A percentile compares a stretch with the other conserved stretches of the same genome.
Conservation (phyloP, 164 flowering plant genomes). For the Kalanchoe fedtschenkoi region DNA sequence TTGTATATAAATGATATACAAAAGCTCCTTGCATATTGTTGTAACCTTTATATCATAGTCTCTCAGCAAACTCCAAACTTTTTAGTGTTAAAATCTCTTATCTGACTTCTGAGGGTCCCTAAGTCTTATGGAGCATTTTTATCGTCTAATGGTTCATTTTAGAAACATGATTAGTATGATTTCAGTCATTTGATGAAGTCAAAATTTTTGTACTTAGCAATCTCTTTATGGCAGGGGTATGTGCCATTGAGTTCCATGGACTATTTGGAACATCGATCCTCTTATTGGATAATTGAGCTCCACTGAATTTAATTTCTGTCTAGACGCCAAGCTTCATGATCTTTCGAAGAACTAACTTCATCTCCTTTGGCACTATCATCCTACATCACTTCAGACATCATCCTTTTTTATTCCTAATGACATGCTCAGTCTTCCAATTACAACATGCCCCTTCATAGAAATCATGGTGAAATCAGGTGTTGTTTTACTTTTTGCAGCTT, state of each 20-base stretch:
- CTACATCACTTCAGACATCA: constrained; percentile 5
- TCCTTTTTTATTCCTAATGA: constrained; percentile 4
- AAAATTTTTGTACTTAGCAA: not conserved
- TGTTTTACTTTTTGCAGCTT: not conserved
- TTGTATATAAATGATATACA: too few relatives aligned
- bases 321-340: constrained; percentile 4
- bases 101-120: too few relatives aligned
- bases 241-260: constrained; percentile 1
- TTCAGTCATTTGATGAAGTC: not conserved
- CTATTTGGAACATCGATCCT: constrained; percentile 1
- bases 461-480: constrained; percentile 4
- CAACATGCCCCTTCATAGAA: constrained; percentile 4
- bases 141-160: not conserved
- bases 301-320: constrained; percentile 3
- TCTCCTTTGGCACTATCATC: constrained; percentile 3
- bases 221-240: constrained; percentile 5
- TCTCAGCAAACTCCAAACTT: too few relatives aligned
- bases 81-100: too few relatives aligned
- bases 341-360: not conserved
- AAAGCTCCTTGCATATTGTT: too few relatives aligned
- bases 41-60: too few relatives aligned
- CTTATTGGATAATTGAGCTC: constrained; percentile 3
- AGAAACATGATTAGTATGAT: not conserved
- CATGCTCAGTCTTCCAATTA: constrained; percentile 4
- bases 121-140: too few relatives aligned